Conservation (phyloP, 352 stramenopile species). For the Phytopythium montanum region DNA sequence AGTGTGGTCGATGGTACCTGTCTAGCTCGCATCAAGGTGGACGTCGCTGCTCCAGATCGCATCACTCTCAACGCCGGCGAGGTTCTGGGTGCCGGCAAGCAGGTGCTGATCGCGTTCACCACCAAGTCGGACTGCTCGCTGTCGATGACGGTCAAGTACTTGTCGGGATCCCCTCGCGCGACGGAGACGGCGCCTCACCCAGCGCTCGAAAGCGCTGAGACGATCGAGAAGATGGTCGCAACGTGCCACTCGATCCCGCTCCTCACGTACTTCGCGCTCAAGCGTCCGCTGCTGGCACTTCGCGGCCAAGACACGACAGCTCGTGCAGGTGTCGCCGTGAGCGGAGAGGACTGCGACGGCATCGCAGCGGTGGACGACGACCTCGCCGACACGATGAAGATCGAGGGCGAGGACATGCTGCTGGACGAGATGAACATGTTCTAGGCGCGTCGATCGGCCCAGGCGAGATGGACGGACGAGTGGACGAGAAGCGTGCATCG, state of each 20-base stretch:
- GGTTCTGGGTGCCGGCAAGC: constrained; percentile 43
- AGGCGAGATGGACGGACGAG: neutral
- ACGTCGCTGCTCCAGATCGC: constrained; percentile 68
- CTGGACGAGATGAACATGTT: constrained; percentile 87
- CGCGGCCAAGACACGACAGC: constrained; percentile 2
- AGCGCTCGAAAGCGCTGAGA: constrained; percentile 34
- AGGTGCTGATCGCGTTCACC: constrained; percentile 69
- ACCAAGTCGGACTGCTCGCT: constrained; percentile 62
- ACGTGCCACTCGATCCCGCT: constrained; percentile 76
- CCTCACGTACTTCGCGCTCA: constrained; percentile 74
- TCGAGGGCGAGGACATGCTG: constrained; percentile 80
- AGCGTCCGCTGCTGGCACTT: constrained; percentile 31
- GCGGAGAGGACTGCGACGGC: constrained; percentile 65
- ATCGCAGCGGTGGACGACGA: constrained; percentile 75
- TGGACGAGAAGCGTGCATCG: neutral
- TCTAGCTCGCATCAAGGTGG: constrained; percentile 72
- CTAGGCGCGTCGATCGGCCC: constrained; percentile 19
- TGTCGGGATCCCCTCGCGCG: constrained; percentile 23
- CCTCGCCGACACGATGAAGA: constrained; percentile 72
- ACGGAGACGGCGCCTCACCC: constrained; percentile 13
- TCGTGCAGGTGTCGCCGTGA: constrained; percentile 7
- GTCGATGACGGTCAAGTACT: constrained; percentile 57
- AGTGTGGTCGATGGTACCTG: neutral
- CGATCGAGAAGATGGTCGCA: constrained; percentile 44
- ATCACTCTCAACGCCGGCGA: constrained; percentile 79